A percentile compares a stretch with the other conserved stretches of the same genome.
Evolutionary conservation across 768 basidiomycete genomes (phyloP).

Genomic region (Hygrocybe coccinea): DNA sequence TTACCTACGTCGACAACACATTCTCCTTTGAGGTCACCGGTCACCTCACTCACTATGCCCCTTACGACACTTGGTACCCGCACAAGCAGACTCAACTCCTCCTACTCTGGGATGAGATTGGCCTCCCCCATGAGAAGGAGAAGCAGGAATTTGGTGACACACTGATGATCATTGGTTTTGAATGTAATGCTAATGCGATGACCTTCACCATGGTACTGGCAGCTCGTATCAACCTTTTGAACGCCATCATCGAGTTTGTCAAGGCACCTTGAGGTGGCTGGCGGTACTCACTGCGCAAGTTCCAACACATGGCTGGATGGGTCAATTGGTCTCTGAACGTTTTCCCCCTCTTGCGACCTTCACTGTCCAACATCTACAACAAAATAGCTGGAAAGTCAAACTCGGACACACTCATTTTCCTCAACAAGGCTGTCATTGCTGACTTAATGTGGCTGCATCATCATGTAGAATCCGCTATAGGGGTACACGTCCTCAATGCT

Average conservation of each 20-base stretch:
- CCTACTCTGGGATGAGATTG: conserved; percentile 36
- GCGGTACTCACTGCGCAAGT: conserved; percentile 20
- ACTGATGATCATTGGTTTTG: conserved; percentile 37
- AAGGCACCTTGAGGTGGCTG: background rate
- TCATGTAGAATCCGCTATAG: conserved; percentile 16
- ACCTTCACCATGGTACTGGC: conserved; percentile 19
- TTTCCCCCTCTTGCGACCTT: conserved; percentile 27
- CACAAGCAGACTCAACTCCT: conserved; percentile 32
- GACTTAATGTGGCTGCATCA: conserved; percentile 30
- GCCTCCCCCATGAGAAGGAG: conserved; percentile 33
- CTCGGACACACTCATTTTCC: conserved; percentile 13
- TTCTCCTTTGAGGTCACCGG: conserved; percentile 15
- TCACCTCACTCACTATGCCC: conserved; percentile 20
- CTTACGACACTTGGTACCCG: conserved; percentile 24
- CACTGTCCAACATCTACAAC: conserved; percentile 24
- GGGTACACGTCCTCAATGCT: conserved; percentile 21
- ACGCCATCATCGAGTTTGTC: background rate
- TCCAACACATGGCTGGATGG: conserved; percentile 31
- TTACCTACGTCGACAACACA: conserved; percentile 28
- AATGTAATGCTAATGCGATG: conserved; percentile 32
- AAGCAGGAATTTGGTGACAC: conserved; percentile 36
- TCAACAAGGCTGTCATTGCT: conserved; percentile 19
- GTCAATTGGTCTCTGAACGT: conserved; percentile 40
- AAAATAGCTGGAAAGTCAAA: conserved; percentile 28
- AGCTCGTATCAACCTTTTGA: conserved; percentile 12